Evolutionary conservation across 2,329 filamentous ascomycete species (phyloP).

Genomic region (Verticillium longisporum): DNA sequence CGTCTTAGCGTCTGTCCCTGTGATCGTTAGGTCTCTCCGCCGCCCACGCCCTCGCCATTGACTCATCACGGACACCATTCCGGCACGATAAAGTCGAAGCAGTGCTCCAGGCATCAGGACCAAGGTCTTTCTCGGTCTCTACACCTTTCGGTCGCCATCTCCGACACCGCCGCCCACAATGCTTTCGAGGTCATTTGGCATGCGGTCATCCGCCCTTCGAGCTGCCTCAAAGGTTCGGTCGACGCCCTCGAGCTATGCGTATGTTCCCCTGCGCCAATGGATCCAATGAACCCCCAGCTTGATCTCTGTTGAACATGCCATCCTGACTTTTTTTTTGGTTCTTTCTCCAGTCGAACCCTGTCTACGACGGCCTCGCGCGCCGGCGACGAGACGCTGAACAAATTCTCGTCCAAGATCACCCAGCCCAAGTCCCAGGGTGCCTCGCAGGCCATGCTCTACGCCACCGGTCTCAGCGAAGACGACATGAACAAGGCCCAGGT

Average conservation of each 20-base stretch:
- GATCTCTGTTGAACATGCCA: too few relatives aligned
- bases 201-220: conserved; percentile 15
- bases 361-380: conserved; percentile 42
- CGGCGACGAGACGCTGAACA: conserved; percentile 62
- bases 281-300: neutral
- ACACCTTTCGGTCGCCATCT: neutral
- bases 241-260: conserved; percentile 13
- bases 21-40: conserved; percentile 15
- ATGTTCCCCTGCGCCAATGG: conserved; percentile 3
- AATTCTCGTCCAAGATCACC: conserved; percentile 76
- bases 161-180: conserved; percentile 7
- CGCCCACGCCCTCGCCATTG: conserved; percentile 6
- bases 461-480: conserved; percentile 75
- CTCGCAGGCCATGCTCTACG: conserved; percentile 98
- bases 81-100: conserved; percentile 1
- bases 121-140: neutral
- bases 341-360: conserved; percentile 37
- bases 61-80: conserved; percentile 10
- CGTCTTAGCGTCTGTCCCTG: conserved; percentile 22
- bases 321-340: conserved; percentile 3
- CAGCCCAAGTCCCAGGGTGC: conserved; percentile 98
- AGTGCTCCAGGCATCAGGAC: conserved; percentile 1
- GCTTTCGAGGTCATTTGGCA: conserved; percentile 12
- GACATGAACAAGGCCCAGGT: conserved; percentile 97
- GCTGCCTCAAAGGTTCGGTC: conserved; percentile 13